A percentile compares a stretch with the other conserved stretches of the same genome.
These are phyloP conservation scores for Chalciporus pseudorubinellus DNA, from an alignment of 768 basidiomycete species.

Conservation along the genomic window DNA sequence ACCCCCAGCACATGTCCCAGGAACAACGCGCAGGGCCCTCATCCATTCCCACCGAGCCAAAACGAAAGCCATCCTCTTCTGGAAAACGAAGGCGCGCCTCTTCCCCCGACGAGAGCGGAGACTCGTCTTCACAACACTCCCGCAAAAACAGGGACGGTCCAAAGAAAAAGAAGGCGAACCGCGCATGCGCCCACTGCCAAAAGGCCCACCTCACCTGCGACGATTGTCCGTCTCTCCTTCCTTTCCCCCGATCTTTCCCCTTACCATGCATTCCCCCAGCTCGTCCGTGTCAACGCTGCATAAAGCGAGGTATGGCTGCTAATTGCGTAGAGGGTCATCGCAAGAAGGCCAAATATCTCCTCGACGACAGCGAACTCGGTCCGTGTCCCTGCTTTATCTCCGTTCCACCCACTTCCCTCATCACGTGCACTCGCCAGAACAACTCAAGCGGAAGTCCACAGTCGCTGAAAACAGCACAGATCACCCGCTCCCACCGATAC, in stretches of 20 bases:
- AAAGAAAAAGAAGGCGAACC: conserved; percentile 93
- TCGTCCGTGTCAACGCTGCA: conserved; percentile 92
- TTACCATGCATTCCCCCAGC: conserved; percentile 46
- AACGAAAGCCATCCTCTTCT: conserved; percentile 40
- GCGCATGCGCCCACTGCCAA: conserved; percentile 95
- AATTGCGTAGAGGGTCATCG: conserved; percentile 92
- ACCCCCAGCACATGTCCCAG: conserved; percentile 41
- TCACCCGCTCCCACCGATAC: conserved; percentile 24
- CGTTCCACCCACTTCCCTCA: conserved; percentile 10
- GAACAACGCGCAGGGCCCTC: conserved; percentile 38
- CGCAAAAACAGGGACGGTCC: conserved; percentile 70
- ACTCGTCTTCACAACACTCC: conserved; percentile 40
- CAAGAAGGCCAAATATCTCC: conserved; percentile 97
- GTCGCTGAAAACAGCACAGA: conserved; percentile 31
- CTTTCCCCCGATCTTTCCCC: conserved; percentile 3
- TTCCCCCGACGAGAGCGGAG: conserved; percentile 56
- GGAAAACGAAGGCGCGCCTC: conserved; percentile 63
- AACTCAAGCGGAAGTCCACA: conserved; percentile 35
- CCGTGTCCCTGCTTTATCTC: conserved; percentile 25
- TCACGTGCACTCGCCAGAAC: conserved; percentile 37
- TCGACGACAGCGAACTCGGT: conserved; percentile 94
- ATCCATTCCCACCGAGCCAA: conserved; percentile 20
- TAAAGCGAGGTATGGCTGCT: conserved; percentile 87
- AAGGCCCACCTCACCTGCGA: conserved; percentile 99
- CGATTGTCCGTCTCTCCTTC: conserved; percentile 65